phyloP scores from a whole-genome alignment of 345 rosid species.

The Brassica juncea region DNA sequence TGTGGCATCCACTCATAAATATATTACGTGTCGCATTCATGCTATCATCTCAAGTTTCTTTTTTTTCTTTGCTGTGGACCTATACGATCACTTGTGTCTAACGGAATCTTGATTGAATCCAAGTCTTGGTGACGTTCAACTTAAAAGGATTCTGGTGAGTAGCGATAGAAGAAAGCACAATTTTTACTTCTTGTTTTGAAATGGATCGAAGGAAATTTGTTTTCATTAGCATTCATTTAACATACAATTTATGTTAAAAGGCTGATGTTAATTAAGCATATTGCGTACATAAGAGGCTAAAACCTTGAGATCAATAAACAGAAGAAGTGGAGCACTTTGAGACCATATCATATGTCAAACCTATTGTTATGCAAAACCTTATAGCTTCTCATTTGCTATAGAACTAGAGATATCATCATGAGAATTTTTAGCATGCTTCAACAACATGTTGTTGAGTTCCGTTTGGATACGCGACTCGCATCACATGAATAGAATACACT shows the following conservation, averaged over 20 bases:
- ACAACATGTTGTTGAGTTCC: not conserved
- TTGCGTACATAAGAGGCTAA: not conserved
- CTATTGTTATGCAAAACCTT: not conserved
- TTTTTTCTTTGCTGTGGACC: not conserved
- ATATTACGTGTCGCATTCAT: conserved; percentile 3
- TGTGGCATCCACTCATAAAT: conserved; percentile 9
- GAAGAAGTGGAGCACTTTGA: not conserved
- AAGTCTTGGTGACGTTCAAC: not conserved
- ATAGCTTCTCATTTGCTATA: not conserved
- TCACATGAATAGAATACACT: not conserved
- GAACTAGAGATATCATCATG: not conserved
- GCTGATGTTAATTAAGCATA: not conserved
- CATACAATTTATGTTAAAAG: not conserved
- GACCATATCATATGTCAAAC: not conserved
- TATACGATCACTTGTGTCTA: not conserved
- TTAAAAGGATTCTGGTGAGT: not conserved
- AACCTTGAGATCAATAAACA: not conserved
- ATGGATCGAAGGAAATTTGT: not conserved
- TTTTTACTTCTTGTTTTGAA: not conserved
- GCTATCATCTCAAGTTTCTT: not conserved
- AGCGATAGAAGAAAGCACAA: not conserved
- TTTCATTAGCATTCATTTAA: not conserved
- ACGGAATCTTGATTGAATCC: conserved; percentile 12
- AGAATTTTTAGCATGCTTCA: not conserved
- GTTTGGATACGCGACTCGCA: not conserved